Evolutionary conservation across 2,329 filamentous ascomycete genomes (phyloP).

Genomic region (Byssoonygena ceratinophila): DNA sequence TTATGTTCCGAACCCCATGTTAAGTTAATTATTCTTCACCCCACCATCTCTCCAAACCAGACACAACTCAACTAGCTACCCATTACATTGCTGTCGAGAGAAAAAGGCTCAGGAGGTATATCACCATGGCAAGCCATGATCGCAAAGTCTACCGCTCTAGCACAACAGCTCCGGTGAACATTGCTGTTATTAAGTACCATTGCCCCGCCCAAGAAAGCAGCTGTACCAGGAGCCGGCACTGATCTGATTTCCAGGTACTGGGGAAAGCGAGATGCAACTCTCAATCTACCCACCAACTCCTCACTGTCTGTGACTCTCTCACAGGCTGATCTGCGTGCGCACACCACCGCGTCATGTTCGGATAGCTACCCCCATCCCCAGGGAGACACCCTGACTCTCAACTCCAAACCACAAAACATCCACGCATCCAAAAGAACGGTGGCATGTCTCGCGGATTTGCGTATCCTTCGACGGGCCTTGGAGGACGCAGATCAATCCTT

Average conservation of each 20-base stretch:
- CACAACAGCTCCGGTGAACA: slow-evolving; percentile 95
- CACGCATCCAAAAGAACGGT: slow-evolving; percentile 74
- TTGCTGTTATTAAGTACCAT: slow-evolving; percentile 84
- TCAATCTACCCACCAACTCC: slow-evolving; percentile 96
- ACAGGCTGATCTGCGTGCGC: slow-evolving; percentile 83
- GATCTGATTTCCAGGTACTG: slow-evolving; percentile 56
- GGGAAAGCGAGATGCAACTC: slow-evolving; percentile 87
- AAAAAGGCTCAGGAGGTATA: not conserved
- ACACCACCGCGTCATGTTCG: slow-evolving; percentile 91
- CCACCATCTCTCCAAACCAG: not conserved
- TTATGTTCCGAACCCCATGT: no score
- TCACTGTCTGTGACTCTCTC: slow-evolving; percentile 95
- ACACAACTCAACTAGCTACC: not conserved
- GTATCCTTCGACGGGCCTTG: slow-evolving; percentile 62
- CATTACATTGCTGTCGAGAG: not conserved
- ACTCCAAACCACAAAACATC: slow-evolving; percentile 72
- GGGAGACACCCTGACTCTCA: slow-evolving; percentile 65
- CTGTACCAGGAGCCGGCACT: slow-evolving; percentile 14
- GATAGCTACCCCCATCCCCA: slow-evolving; percentile 51
- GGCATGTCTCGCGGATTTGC: slow-evolving; percentile 81
- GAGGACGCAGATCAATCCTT: slow-evolving; percentile 62
- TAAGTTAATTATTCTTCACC: not conserved
- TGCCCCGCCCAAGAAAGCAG: slow-evolving; percentile 16
- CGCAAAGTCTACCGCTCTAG: slow-evolving; percentile 69
- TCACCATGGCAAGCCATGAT: slow-evolving; percentile 18